Evolutionary conservation across 768 basidiomycete genomes (phyloP).

Genomic region (Suillus occidentalis): DNA sequence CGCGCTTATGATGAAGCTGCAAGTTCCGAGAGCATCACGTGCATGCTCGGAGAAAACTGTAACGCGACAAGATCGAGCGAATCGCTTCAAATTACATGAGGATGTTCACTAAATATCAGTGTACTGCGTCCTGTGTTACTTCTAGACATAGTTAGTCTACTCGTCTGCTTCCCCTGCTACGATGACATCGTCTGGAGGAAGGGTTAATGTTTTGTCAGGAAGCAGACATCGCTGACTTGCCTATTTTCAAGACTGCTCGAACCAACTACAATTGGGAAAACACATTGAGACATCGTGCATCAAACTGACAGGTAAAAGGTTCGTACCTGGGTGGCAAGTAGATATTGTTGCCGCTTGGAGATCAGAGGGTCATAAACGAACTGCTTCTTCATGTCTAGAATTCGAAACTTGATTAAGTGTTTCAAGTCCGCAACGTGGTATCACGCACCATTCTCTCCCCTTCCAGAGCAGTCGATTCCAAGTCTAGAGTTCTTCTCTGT

Average conservation of each 20-base stretch:
- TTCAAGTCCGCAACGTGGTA: neutral
- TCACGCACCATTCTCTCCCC: conserved; percentile 78
- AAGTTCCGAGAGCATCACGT: neutral
- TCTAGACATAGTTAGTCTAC: conserved; percentile 37
- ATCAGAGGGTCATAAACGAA: conserved; percentile 97
- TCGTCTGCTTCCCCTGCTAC: conserved; percentile 69
- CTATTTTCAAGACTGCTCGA: conserved; percentile 85
- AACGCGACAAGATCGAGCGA: neutral
- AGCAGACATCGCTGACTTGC: conserved; percentile 39
- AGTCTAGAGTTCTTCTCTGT: conserved; percentile 79
- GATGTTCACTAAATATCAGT: conserved; percentile 19
- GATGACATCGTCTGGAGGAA: conserved; percentile 71
- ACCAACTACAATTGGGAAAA: conserved; percentile 53
- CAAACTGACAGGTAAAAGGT: neutral
- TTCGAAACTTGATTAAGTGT: neutral
- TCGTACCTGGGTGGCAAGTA: conserved; percentile 90
- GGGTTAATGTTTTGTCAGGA: conserved; percentile 5
- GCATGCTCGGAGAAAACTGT: neutral
- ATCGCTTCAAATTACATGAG: conserved; percentile 23
- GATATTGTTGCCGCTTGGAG: conserved; percentile 95
- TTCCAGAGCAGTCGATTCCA: conserved; percentile 90
- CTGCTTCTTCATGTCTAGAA: conserved; percentile 93
- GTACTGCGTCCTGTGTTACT: conserved; percentile 6
- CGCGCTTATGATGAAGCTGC: neutral
- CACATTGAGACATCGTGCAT: conserved; percentile 4